Percentiles rank a stretch among this genome's conserved stretches.
Evolutionary conservation across 2,329 filamentous ascomycete species (phyloP).

Genomic region (Paraconiothyrium brasiliense): DNA sequence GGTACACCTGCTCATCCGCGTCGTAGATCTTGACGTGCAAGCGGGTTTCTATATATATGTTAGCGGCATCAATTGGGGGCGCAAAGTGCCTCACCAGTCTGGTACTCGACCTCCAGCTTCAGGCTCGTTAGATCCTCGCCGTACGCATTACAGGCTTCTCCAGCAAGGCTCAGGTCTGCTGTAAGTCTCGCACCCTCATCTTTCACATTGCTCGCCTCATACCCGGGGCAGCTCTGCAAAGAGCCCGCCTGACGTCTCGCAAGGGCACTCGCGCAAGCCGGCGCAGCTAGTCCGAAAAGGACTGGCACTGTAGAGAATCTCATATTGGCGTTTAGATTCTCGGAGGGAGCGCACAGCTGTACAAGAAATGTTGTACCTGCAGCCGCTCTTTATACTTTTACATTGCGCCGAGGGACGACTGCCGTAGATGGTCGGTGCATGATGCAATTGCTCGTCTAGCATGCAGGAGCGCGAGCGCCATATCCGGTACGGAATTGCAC

Average conservation of each 20-base stretch:
- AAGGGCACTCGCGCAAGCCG: conserved; percentile 29
- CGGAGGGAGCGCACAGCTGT: neutral
- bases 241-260: conserved; percentile 31
- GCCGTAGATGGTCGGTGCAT: neutral
- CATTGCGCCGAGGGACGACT: neutral
- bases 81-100: conserved; percentile 66
- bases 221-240: conserved; percentile 68
- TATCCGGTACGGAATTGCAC: neutral
- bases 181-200: conserved; percentile 65
- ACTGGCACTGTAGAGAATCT: conserved; percentile 37
- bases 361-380: neutral
- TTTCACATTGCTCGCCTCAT: conserved; percentile 68
- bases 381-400: neutral
- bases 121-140: conserved; percentile 65
- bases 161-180: conserved; percentile 74
- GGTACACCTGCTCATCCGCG: conserved; percentile 72
- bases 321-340: conserved; percentile 14
- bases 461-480: conserved; percentile 4
- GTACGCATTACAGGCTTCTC: conserved; percentile 69
- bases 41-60: conserved; percentile 61
- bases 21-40: conserved; percentile 80
- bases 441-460: conserved; percentile 6
- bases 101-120: conserved; percentile 67
- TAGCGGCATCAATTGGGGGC: conserved; percentile 66
- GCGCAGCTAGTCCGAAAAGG: conserved; percentile 32